Conservation (phyloP, 2,329 filamentous ascomycete species). For the Colletotrichum eremochloae region DNA sequence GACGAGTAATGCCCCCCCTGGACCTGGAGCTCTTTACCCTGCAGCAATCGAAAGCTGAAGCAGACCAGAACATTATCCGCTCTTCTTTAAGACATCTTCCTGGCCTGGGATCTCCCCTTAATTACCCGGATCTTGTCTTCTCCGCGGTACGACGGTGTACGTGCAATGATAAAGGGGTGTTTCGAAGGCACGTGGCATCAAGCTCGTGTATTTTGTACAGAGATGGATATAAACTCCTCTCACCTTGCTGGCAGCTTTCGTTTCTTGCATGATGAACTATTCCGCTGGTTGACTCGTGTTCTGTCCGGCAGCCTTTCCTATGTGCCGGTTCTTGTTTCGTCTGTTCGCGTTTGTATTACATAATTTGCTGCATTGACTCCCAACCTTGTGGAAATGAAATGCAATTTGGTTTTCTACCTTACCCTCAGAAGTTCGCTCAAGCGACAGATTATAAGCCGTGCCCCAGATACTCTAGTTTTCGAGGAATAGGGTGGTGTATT, state of each 20-base stretch:
- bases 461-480: conserved; percentile 50
- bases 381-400: conserved; percentile 42
- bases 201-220: background rate
- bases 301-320: conserved; percentile 25
- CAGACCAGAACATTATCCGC: conserved; percentile 19
- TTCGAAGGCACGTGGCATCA: background rate
- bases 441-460: conserved; percentile 27
- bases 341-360: background rate
- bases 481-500: conserved; percentile 54
- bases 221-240: conserved; percentile 11
- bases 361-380: background rate
- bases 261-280: conserved; percentile 9
- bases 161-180: background rate
- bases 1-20: conserved; percentile 2
- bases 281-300: conserved; percentile 27
- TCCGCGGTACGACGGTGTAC: conserved; percentile 3
- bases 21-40: background rate
- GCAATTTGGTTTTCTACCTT: conserved; percentile 41
- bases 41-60: conserved; percentile 1
- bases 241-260: background rate
- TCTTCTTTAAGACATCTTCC: conserved; percentile 35
- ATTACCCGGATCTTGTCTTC: background rate
- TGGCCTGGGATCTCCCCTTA: conserved; percentile 25
- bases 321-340: conserved; percentile 29
- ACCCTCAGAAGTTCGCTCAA: conserved; percentile 23